phyloP scores from a whole-genome alignment of 2,329 filamentous ascomycete genomes.

The Fusarium fujikuroi region DNA sequence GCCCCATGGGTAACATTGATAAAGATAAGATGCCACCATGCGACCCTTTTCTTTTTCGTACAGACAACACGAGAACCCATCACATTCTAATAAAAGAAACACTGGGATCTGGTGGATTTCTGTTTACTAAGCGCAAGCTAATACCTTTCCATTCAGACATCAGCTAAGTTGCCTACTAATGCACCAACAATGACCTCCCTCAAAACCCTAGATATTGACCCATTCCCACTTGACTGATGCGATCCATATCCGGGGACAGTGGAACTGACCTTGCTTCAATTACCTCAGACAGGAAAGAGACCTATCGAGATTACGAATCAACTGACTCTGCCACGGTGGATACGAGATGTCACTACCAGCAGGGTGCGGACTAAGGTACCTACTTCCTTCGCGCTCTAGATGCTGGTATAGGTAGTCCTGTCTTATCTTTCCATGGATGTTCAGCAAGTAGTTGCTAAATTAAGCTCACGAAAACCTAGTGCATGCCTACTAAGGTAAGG shows the following conservation, averaged over 20 bases:
- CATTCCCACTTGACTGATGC: background rate
- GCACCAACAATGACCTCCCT: background rate
- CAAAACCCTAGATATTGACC: background rate
- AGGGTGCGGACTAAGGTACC: background rate
- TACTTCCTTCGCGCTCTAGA: background rate
- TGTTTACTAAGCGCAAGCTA: background rate
- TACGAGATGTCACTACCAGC: background rate
- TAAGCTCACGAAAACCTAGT: background rate
- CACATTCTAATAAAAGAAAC: conserved; percentile 17
- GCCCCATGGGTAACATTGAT: background rate
- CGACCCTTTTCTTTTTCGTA: conserved; percentile 13
- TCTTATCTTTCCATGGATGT: background rate
- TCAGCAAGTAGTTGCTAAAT: background rate
- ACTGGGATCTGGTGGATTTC: background rate
- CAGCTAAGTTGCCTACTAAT: background rate
- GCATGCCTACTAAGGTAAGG: background rate
- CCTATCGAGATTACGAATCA: background rate
- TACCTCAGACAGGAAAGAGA: background rate
- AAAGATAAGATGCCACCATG: background rate
- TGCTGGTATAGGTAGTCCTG: background rate
- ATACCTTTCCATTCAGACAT: background rate
- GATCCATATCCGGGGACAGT: background rate
- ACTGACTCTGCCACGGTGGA: background rate
- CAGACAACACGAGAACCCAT: conserved; percentile 15
- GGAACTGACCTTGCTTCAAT: background rate